Conservation (phyloP, 257 asterid genomes). For the Lycium barbarum region DNA sequence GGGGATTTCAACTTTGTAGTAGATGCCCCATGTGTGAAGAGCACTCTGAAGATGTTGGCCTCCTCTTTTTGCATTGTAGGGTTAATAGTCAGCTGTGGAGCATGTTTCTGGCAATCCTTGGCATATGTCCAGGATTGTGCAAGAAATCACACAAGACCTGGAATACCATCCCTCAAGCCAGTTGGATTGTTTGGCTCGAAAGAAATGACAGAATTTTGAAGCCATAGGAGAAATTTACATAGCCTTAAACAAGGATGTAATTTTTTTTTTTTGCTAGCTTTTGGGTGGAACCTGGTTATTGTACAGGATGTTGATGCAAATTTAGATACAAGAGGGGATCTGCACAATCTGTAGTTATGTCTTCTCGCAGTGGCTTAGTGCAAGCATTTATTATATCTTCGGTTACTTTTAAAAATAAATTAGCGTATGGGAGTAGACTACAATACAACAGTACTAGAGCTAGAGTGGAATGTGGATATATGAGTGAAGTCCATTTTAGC, state of each 20-base stretch:
- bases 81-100: neutral
- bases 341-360: neutral
- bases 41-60: slow-evolving; percentile 2
- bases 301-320: neutral
- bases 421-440: neutral
- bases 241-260: neutral
- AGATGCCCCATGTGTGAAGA: slow-evolving; percentile 4
- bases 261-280: neutral
- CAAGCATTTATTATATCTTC: neutral
- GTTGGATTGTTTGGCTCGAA: neutral
- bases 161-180: neutral
- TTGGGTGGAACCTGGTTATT: neutral
- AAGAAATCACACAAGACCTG: neutral
- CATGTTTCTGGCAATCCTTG: neutral
- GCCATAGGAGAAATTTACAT: neutral
- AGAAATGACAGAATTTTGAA: neutral
- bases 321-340: neutral
- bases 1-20: neutral
- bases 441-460: slow-evolving; percentile 4
- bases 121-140: neutral
- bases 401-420: neutral
- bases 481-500: neutral
- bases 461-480: neutral
- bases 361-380: neutral
- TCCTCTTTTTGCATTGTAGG: neutral